Evolutionary conservation across 805 yeast species (phyloP).

Genomic region (Candida maesae): DNA sequence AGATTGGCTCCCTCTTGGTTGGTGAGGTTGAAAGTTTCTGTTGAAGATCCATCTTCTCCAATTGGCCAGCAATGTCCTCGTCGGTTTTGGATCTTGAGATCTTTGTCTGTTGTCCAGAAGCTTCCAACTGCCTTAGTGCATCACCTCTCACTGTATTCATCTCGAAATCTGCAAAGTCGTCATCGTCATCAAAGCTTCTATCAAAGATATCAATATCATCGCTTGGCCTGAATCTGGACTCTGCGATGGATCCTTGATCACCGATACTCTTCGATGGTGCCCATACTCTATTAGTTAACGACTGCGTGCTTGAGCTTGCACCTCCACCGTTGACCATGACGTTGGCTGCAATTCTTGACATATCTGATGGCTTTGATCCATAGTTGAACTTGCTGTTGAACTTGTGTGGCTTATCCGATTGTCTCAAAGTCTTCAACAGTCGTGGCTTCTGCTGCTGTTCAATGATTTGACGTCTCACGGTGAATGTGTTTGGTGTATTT

Average conservation of each 20-base stretch:
- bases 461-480: slow-evolving; percentile 21
- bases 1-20: slow-evolving; percentile 2
- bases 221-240: slow-evolving; percentile 4
- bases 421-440: slow-evolving; percentile 33
- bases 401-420: slow-evolving; percentile 19
- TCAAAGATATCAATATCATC: slow-evolving; percentile 24
- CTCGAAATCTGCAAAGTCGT: slow-evolving; percentile 21
- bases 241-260: neutral
- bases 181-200: slow-evolving; percentile 24
- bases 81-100: slow-evolving; percentile 15
- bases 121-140: slow-evolving; percentile 25
- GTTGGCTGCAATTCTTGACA: slow-evolving; percentile 29
- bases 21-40: slow-evolving; percentile 10
- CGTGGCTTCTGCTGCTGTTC: slow-evolving; percentile 22
- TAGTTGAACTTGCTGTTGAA: slow-evolving; percentile 14
- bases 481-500: slow-evolving; percentile 24
- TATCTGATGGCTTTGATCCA: slow-evolving; percentile 14
- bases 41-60: neutral
- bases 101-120: slow-evolving; percentile 21
- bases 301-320: neutral
- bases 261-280: slow-evolving; percentile 22
- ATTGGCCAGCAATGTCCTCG: slow-evolving; percentile 7
- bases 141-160: slow-evolving; percentile 22
- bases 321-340: slow-evolving; percentile 4
- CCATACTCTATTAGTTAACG: slow-evolving; percentile 17